phyloP scores from a whole-genome alignment of 495 filamentous ascomycete species.

The Lichina pygmaea region DNA sequence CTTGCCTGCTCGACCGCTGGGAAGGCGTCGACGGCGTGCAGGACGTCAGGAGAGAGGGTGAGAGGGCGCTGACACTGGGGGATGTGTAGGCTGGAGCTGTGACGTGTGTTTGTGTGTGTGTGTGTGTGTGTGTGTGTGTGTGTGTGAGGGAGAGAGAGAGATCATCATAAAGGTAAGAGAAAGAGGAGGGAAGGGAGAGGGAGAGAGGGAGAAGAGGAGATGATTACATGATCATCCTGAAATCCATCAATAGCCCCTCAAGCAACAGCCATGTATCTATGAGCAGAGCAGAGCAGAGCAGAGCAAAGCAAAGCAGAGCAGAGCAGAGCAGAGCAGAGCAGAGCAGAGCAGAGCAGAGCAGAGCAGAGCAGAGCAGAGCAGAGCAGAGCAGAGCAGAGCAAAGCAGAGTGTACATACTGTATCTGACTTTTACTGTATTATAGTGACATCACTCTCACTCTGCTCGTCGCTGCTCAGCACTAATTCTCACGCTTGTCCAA shows the following conservation, averaged over 20 bases:
- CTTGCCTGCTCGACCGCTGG: constrained; percentile 20
- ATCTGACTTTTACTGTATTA: too few relatives aligned
- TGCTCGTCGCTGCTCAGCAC: too few relatives aligned
- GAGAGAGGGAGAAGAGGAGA: too few relatives aligned
- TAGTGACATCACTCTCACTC: too few relatives aligned
- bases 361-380: background rate
- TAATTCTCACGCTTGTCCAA: too few relatives aligned
- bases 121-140: too few relatives aligned
- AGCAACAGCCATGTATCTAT: background rate
- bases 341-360: background rate
- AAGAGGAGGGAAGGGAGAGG: background rate
- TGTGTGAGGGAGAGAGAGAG: background rate
- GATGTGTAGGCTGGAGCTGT: background rate
- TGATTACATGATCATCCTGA: background rate
- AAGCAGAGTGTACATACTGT: too few relatives aligned
- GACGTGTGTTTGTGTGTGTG: too few relatives aligned
- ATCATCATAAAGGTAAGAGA: background rate
- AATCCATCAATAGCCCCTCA: background rate
- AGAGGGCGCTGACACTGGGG: background rate
- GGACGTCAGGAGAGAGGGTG: constrained; percentile 2
- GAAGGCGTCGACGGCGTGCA: constrained; percentile 8
- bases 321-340: background rate
- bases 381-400: background rate
- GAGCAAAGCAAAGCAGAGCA: background rate
- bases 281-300: background rate